Evolutionary conservation across 1,284 basidiomycete species (phyloP), one percentile per base, ranked within the genome.

Genomic region (Apiotrichum veenhuisii): DNA sequence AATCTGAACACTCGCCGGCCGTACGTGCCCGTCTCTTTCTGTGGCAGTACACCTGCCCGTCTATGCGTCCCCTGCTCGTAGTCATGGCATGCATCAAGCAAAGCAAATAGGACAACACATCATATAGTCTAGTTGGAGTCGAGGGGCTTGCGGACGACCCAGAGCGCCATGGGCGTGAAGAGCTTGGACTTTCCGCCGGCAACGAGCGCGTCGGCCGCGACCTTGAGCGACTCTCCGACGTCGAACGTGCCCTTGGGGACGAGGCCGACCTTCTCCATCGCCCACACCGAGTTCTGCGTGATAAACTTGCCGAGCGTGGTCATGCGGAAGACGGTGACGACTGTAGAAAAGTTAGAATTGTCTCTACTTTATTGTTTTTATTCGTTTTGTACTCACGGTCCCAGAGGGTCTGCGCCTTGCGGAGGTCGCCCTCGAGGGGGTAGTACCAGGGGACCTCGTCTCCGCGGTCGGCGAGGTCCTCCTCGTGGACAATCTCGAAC

Each of bases 381-480:
- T 2, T 20, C 22, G 23, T 11, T n/a, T n/a, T n/a, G n/a, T 18
- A 71, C 75, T 67, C 59, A 77, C 75, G 85, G 74, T 98, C 96
- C 90, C 92, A 97, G 26, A 85, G 69, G 5, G 94, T 97, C 81
- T 98, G 95, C 11, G 90, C 88, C 78, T 98, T 95, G 64, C 80
- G 74, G 64, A 97, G 82, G 76, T 96, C 91, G 63, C 94, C 94
- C 77, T 95, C 93, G 45, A 98, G 84, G 9, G 94, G 92, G 79
- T 97, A 97, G 80, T 94, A 98, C 95, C 95, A 98, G 1, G 87
- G 85, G 42, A 97, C 80, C 27, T 80, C 77, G 73, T 96, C 93
- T 0, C 60, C 61, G 40, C 74, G 87, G 52, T 88, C 89, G 2
- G 96, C 95, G 42, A 98, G 83, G 76, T 98, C 95, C 72, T 98